phyloP scores from a whole-genome alignment of 2,329 filamentous ascomycete species.

The Aspergillus niger region DNA sequence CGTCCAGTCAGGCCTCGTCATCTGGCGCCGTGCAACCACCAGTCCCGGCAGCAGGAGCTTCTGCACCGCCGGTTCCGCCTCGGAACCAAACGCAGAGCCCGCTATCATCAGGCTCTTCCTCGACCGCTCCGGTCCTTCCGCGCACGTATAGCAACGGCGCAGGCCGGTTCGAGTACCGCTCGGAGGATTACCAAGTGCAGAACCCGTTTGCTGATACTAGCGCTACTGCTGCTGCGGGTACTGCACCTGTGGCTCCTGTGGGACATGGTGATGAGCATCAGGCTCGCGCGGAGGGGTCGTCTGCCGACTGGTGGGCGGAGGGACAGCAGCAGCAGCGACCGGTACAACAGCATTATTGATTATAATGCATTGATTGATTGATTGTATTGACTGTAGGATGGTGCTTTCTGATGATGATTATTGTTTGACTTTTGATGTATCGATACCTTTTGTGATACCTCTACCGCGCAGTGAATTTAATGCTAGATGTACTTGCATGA shows the following conservation, averaged over 20 bases:
- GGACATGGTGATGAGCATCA: slow-evolving; percentile 8
- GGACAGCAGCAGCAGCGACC: slow-evolving; percentile 7
- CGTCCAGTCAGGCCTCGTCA: slow-evolving; percentile 17
- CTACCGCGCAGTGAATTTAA: slow-evolving; percentile 7
- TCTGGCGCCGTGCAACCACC: slow-evolving; percentile 20
- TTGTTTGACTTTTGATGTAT: slow-evolving; percentile 13
- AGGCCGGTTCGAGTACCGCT: slow-evolving; percentile 38
- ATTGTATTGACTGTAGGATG: neutral
- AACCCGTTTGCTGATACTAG: slow-evolving; percentile 45
- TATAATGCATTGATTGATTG: neutral
- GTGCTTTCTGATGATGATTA: neutral
- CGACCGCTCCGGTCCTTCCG: neutral
- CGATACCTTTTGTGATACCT: slow-evolving; percentile 20
- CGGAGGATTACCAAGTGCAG: slow-evolving; percentile 44
- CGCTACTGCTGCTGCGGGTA: slow-evolving; percentile 2
- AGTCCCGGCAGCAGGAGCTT: neutral
- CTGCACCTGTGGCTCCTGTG: too few relatives aligned
- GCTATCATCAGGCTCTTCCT: slow-evolving; percentile 18
- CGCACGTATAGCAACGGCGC: slow-evolving; percentile 13
- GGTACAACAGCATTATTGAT: slow-evolving; percentile 5
- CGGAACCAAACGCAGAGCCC: slow-evolving; percentile 14
- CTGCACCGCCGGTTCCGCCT: slow-evolving; percentile 19
- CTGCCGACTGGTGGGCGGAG: slow-evolving; percentile 12
- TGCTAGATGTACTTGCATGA: neutral
- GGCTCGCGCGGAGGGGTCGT: slow-evolving; percentile 12